Evolutionary conservation across 2,329 filamentous ascomycete species (phyloP).

Genomic region (Rutstroemia sp.): DNA sequence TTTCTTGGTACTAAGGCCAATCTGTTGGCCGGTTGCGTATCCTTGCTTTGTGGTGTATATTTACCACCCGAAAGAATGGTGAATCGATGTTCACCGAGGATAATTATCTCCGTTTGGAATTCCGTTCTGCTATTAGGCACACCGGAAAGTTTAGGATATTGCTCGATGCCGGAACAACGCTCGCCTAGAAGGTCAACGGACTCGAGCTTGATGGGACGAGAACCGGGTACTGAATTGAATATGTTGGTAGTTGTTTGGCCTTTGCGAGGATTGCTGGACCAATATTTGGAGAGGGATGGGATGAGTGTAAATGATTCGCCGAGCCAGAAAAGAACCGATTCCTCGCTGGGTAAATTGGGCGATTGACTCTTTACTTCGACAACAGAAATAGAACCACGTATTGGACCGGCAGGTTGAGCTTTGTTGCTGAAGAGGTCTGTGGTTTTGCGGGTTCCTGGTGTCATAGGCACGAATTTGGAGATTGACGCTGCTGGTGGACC

Average conservation of each 20-base stretch:
- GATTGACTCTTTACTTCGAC: conserved; percentile 21
- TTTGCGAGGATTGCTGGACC: conserved; percentile 23
- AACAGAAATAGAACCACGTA: conserved; percentile 27
- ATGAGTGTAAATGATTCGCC: conserved; percentile 28
- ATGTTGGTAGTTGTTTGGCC: conserved; percentile 16
- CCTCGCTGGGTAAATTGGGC: conserved; percentile 24
- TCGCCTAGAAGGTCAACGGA: conserved; percentile 29
- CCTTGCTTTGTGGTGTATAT: not conserved
- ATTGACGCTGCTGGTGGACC: conserved; percentile 25
- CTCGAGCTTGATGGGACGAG: conserved; percentile 25
- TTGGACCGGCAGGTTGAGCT: conserved; percentile 6
- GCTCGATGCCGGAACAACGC: conserved; percentile 26
- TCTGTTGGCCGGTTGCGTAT: conserved; percentile 10
- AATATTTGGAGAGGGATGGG: conserved; percentile 28
- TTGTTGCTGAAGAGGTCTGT: conserved; percentile 23
- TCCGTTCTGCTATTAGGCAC: conserved; percentile 1
- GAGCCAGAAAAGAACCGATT: conserved; percentile 29
- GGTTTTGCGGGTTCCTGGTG: conserved; percentile 46
- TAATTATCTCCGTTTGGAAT: conserved; percentile 24
- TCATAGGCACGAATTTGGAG: conserved; percentile 56
- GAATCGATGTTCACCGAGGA: conserved; percentile 28
- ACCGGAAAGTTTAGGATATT: conserved; percentile 17
- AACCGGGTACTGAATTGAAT: conserved; percentile 20
- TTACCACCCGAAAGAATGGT: conserved; percentile 21
- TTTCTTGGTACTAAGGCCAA: conserved; percentile 19